Evolutionary conservation across 176 grass and related monocot genomes (phyloP), one percentile per base, ranked within the genome.

Genomic region (Avena atlantica): DNA sequence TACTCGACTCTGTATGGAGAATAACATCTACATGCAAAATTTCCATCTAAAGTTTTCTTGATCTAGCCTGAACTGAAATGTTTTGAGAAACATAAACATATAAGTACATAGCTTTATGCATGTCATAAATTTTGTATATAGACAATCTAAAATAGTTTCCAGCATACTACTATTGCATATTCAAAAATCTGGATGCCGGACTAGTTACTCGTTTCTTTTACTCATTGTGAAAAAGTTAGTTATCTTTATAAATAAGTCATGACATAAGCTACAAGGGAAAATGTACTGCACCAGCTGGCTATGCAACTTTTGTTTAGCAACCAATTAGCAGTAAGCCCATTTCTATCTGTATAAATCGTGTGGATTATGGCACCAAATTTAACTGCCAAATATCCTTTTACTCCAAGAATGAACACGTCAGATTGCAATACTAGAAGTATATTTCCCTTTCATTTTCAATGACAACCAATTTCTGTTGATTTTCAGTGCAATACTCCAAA

Each of bases 21-120:
- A 69, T 40, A 37, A 19, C 34, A 69, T 69, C 17, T 66, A 34
- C 25, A 66, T 25, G 13, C 24, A 64, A 64, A 63, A 64, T 12
- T 29, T 29, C 12, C 13, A 25, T 1, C 24, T 65, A 29, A 29
- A 27, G 4, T 65, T 65, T 13, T 64, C 27, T 65, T 31, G 25
- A 65, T 65, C 62, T 65, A 65, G 24, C 24, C 65, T 68, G 65
- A 36, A 68, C 65, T 17, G 65, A 68, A 68, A 68, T 14, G 65
- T 7, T 36, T 5, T 36, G 65, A 9, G 29, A 3, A 68, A 68
- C 6, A 68, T 17, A 14, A 36, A 34, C 29, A 59, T 59, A 9
- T 59, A 68, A 37, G 65, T 68, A 68, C 6, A 68, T 6, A 29
- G 29, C 27, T 36, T 16, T 70, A 17, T 31, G 16, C 34, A 42